Base-by-base conservation (phyloP, 2,329 filamentous ascomycete species). In the Chaetomium olivaceum region DNA sequence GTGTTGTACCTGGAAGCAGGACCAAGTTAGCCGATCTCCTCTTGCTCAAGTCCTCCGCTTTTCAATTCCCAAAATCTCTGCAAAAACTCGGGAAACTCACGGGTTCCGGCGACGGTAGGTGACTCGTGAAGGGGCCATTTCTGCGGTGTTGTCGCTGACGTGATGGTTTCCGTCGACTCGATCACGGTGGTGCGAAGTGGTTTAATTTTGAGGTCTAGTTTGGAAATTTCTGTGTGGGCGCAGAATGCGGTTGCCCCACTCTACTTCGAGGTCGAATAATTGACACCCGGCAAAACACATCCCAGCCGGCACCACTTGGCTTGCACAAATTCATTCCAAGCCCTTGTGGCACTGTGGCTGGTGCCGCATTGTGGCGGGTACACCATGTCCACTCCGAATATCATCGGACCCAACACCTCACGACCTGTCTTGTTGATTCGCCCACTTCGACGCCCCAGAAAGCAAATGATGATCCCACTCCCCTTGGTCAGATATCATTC, bases 1-100 rank as follows among this genome's bases (percentile, higher is more conserved):
- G 94, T 98, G 90, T 98, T 98, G 91, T 98, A 99, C 80, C 92
- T 95, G 78, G 60, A 58, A 58, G 33, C 33, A 54, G 58, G 36
- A 3, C 48, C 62, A 12, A 62, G 69, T 72, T 63, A 71, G 68
- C 58, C 61, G n/a, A 4, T 58, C 33, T 55, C 57, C 58, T 23
- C 48, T 27, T 46, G 12, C 57, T 48, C 31, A 16, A 43, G 51
- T 43, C 50, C 48, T 52, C 51, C 43, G 27, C 51, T n/a, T 31
- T 7, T 60, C 54, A 21, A 58, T 61, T 52, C 16, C 46, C 29
- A 43, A 23, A 12, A 31, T 55, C 33, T 19, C 36, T 36, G 50
- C 43, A 29, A 33, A 55, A 63, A 63, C 14, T 25, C 25, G 57
- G 43, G 23, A 14, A 58, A 89, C 89, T 83, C 87, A 92, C 90